phyloP scores from a whole-genome alignment of 2,329 filamentous ascomycete species.

The Ceratocystis lukuohia region DNA sequence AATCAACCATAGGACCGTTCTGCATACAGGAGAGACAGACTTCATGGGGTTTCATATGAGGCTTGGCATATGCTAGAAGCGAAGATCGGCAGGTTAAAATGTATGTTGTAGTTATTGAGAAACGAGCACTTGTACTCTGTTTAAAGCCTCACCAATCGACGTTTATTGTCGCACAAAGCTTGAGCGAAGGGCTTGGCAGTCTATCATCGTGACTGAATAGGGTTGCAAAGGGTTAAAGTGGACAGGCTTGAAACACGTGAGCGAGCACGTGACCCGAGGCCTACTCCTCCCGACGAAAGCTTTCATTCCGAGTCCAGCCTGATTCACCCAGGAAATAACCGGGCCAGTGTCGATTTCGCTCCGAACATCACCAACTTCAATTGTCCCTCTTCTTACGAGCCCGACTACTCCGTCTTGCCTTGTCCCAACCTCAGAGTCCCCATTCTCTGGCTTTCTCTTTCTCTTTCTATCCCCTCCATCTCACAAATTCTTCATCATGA shows the following conservation, averaged over 20 bases:
- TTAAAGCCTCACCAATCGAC: too few species aligned
- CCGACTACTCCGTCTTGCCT: not conserved
- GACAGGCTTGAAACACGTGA: not conserved
- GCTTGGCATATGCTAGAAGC: not conserved
- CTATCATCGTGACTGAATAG: not conserved
- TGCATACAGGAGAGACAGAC: not conserved
- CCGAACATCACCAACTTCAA: slow-evolving; percentile 17
- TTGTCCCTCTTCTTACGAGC: slow-evolving; percentile 18
- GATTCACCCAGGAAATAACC: slow-evolving; percentile 18
- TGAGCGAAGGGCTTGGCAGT: not conserved
- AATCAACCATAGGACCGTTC: not conserved
- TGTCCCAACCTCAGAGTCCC: not conserved
- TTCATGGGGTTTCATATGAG: not conserved
- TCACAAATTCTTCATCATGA: slow-evolving; percentile 51
- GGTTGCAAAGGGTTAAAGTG: not conserved
- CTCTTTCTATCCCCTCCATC: slow-evolving; percentile 19
- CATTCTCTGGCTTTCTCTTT: slow-evolving; percentile 6
- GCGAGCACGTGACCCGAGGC: not conserved
- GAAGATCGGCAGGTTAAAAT: not conserved
- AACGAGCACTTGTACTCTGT: not conserved
- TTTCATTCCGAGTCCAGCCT: slow-evolving; percentile 12
- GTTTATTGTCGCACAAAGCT: not conserved
- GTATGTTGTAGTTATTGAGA: not conserved
- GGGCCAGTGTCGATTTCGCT: slow-evolving; percentile 18
- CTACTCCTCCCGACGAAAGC: slow-evolving; percentile 5